Conservation (phyloP, 2,329 filamentous ascomycete genomes). For the Scedosporium boydii region DNA sequence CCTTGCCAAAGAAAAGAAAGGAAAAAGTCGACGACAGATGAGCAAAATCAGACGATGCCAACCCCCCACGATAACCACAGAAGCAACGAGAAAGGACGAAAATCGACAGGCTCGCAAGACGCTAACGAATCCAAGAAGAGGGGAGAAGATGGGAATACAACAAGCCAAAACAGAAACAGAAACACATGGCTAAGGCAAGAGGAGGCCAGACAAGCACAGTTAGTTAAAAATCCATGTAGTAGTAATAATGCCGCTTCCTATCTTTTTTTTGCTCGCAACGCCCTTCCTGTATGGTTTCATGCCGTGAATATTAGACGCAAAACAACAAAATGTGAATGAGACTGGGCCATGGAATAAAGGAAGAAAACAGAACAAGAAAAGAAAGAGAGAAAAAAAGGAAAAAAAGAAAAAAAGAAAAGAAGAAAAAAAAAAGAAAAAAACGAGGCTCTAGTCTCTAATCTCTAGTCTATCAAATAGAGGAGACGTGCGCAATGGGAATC, state of each 20-base stretch:
- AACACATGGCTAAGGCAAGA: neutral
- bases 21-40: neutral
- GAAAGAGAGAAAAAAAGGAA: neutral
- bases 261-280: neutral
- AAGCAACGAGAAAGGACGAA: no score
- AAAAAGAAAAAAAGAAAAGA: neutral
- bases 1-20: neutral
- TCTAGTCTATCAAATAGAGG: no score
- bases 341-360: neutral
- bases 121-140: neutral
- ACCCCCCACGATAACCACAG: neutral
- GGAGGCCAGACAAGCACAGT: neutral
- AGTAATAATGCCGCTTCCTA: neutral
- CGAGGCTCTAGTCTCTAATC: neutral
- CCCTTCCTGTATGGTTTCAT: constrained; percentile 5
- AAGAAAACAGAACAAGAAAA: neutral
- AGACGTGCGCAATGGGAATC: no score
- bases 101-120: no score
- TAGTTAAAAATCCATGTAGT: neutral
- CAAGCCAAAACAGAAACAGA: neutral
- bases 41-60: neutral
- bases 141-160: neutral
- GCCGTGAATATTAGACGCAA: neutral
- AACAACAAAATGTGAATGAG: neutral
- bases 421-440: neutral